phyloP scores from a whole-genome alignment of 129 eudicot species.

The Chrysanthemum lavandulifolium region DNA sequence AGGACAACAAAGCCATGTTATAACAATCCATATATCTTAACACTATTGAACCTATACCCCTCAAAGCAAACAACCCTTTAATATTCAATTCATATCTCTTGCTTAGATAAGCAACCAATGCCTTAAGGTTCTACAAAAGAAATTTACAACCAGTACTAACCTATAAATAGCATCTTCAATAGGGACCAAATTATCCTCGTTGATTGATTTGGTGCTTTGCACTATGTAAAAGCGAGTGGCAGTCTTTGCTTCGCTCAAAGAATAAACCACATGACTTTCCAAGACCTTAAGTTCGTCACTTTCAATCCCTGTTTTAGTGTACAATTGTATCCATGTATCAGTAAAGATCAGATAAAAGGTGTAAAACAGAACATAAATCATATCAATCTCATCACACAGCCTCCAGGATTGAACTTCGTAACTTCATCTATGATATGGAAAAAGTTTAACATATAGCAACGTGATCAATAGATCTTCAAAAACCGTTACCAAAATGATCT shows the following conservation, averaged over 20 bases:
- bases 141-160: conserved; percentile 32
- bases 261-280: conserved; percentile 56
- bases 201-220: conserved; percentile 40
- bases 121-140: conserved; percentile 10
- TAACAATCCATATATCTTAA: conserved; percentile 13
- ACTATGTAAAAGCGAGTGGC: conserved; percentile 58
- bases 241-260: conserved; percentile 53
- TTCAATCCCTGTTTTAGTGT: conserved; percentile 40
- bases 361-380: conserved; percentile 16
- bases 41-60: no score
- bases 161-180: conserved; percentile 54
- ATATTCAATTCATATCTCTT: background rate
- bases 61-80: background rate
- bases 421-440: background rate
- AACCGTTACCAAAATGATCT: background rate
- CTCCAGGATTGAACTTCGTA: background rate
- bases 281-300: conserved; percentile 38
- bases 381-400: background rate
- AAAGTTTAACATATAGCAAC: conserved; percentile 4
- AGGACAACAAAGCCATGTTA: conserved; percentile 12
- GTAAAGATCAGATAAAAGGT: conserved; percentile 14
- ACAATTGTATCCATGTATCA: conserved; percentile 20
- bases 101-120: conserved; percentile 7
- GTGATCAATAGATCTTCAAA: background rate
- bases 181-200: conserved; percentile 39